Percentiles rank a stretch among this genome's conserved stretches.
phyloP scores from a whole-genome alignment of 1,284 basidiomycete species.

The Veloporphyrellus conicus region DNA sequence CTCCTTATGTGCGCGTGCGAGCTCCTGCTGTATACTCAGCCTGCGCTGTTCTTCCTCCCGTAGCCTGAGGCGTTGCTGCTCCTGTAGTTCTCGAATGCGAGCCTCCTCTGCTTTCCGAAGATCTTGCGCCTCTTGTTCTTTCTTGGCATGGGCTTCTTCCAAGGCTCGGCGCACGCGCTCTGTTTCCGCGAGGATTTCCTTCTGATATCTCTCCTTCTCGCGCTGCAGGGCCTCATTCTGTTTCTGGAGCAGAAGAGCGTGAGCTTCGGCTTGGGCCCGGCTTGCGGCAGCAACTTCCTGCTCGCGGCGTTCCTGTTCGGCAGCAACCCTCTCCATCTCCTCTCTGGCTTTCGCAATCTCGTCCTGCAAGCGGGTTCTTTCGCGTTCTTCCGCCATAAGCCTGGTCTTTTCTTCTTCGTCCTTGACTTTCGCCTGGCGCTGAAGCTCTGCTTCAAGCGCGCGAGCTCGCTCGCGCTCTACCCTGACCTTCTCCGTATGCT shows the following conservation, averaged over 20 bases:
- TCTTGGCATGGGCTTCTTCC: slow-evolving; percentile 28
- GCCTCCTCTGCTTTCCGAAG: slow-evolving; percentile 24
- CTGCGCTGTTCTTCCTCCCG: slow-evolving; percentile 31
- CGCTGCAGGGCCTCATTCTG: slow-evolving; percentile 19
- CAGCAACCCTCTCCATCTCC: slow-evolving; percentile 25
- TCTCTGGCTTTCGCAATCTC: slow-evolving; percentile 28
- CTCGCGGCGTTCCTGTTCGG: slow-evolving; percentile 27
- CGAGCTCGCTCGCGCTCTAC: slow-evolving; percentile 31
- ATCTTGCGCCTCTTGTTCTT: slow-evolving; percentile 22
- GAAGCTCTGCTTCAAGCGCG: slow-evolving; percentile 29
- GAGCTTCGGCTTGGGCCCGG: slow-evolving; percentile 29
- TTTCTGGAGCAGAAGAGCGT: slow-evolving; percentile 24
- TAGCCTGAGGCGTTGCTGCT: slow-evolving; percentile 27
- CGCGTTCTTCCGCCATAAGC: slow-evolving; percentile 23
- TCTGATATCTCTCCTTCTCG: slow-evolving; percentile 29
- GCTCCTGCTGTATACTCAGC: slow-evolving; percentile 26
- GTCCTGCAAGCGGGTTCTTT: slow-evolving; percentile 26
- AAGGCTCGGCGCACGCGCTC: slow-evolving; percentile 26
- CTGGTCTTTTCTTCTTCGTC: slow-evolving; percentile 30
- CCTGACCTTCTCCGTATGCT: slow-evolving; percentile 27
- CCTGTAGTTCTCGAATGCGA: slow-evolving; percentile 27
- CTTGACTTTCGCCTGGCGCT: slow-evolving; percentile 22
- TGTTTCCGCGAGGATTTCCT: slow-evolving; percentile 26
- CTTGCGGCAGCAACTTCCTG: slow-evolving; percentile 24
- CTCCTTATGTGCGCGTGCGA: slow-evolving; percentile 22